These are phyloP conservation scores for Spatholobus suberectus DNA, from an alignment of 306 rosid species.

Conservation along the genomic window DNA sequence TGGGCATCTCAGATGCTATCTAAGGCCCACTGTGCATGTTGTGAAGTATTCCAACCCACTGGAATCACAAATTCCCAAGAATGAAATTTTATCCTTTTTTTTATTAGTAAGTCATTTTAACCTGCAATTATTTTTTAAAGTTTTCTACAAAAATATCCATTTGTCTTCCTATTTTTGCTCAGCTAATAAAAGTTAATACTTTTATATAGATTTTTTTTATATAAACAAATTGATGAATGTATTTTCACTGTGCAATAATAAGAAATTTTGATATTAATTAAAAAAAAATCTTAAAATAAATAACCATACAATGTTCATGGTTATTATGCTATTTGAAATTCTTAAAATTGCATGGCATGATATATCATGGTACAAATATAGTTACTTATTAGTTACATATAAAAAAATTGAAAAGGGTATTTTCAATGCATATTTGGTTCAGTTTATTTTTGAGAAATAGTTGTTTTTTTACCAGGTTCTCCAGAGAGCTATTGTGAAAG, in stretches of 20 bases:
- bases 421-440: background rate
- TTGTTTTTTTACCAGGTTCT: background rate
- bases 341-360: background rate
- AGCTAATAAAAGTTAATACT: background rate
- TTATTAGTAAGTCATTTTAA: background rate
- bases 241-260: background rate
- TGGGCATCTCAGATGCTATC: background rate
- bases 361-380: background rate
- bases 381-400: background rate
- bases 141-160: background rate
- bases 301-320: background rate
- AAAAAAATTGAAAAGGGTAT: no score
- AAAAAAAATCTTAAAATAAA: background rate
- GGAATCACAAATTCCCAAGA: conserved; percentile 1
- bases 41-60: background rate
- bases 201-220: background rate
- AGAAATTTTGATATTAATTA: background rate
- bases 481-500: background rate
- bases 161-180: background rate
- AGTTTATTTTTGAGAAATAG: background rate
- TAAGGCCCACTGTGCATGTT: background rate
- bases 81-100: background rate
- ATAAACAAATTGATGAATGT: background rate
- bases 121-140: background rate
- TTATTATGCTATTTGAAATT: conserved; percentile 3